Base-by-base conservation (phyloP, 2,329 filamentous ascomycete species). In the Aspergillus sp. region DNA sequence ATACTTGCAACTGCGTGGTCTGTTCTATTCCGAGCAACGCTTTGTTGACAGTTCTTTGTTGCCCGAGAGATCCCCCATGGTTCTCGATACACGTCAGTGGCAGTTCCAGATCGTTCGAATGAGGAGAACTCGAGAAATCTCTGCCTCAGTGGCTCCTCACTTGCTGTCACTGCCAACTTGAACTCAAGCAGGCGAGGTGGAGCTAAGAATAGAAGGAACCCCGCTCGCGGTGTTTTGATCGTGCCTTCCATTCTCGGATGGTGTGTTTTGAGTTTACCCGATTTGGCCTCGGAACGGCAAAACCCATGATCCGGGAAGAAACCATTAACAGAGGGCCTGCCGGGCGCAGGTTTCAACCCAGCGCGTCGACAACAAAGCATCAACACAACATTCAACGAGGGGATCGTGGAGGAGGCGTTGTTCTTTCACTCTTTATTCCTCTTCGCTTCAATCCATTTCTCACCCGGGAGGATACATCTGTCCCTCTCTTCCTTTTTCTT, bases 211-310 rank as follows among this genome's bases (percentile, higher is more conserved):
- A 58, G 55, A 39, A 21, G 21, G 35, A 40, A 31, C 63, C 60
- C 57, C 58, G 58, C 58, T 43, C 44, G 52, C 49, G 54, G 60
- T 65, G 64, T 66, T 64, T 62, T 60, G 61, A 49, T 64, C 59
- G 56, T 56, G 25, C 55, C 53, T 64, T 57, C 63, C 52, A 27
- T 27, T 64, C 66, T 47, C 12, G 62, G 62, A 46, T 35, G 37
- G 25, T 62, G 67, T 74, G 72, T 74, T 74, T 70, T 60, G 61
- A 55, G 57, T 66, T 70, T 75, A 59, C 72, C 65, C 37, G 9
- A 67, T 73, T 49, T 2, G 61, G 68, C 5, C 17, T 15, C 21
- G 56, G 50, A 54, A 17, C 56, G 56, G 56, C 39, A 9, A 7
- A 51, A 55, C 51, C 1, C 4, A 60, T 64, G 56, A 59, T 69